Percentiles rank a stretch among this genome's conserved stretches.
Evolutionary conservation across 164 flowering plant genomes (phyloP).

Genomic region (Platanus orientalis): DNA sequence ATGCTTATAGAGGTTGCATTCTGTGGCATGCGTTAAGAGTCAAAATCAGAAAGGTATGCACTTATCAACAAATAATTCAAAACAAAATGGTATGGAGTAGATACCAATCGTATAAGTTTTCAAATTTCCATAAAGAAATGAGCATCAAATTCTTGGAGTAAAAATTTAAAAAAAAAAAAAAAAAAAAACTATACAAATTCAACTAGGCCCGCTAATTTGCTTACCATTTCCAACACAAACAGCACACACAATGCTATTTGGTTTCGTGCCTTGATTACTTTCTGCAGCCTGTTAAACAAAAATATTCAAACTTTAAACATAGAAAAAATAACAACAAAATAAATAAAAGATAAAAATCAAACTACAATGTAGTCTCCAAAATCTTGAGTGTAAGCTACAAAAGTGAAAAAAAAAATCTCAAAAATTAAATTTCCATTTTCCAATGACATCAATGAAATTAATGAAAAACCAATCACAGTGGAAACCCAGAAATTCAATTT

Average conservation of each 20-base stretch:
- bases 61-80: too few species aligned
- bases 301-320: not conserved
- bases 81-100: too few species aligned
- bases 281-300: constrained; percentile 49
- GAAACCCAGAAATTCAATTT: not conserved
- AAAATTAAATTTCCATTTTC: too few species aligned
- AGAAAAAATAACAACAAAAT: not conserved
- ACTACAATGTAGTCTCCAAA: not conserved
- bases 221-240: constrained; percentile 93
- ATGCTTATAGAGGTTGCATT: too few species aligned
- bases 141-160: not conserved
- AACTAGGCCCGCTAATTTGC: constrained; percentile 2
- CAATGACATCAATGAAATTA: not conserved
- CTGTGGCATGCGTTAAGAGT: too few species aligned
- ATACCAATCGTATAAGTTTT: too few species aligned
- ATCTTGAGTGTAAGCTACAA: too few species aligned
- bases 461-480: not conserved
- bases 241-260: constrained; percentile 62
- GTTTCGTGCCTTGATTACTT: constrained; percentile 34
- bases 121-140: too few species aligned
- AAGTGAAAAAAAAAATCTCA: too few species aligned
- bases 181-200: too few species aligned
- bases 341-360: not conserved
- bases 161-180: not conserved
- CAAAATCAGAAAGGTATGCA: too few species aligned